Conservation (phyloP, 495 filamentous ascomycete species). For the Neurospora sp. region DNA sequence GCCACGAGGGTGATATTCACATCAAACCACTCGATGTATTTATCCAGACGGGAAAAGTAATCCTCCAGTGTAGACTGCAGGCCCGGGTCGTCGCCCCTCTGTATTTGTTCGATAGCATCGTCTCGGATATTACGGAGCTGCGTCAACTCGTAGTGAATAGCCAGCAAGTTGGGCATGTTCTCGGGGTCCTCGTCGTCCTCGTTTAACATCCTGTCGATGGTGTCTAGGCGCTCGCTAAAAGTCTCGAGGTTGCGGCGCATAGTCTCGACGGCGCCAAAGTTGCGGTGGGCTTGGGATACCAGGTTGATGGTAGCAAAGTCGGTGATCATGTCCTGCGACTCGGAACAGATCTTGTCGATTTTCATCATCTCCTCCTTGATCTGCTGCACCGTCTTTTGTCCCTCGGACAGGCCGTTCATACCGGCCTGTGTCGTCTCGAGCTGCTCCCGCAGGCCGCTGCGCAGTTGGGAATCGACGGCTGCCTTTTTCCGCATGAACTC, state of each 20-base stretch:
- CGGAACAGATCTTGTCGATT: conserved; percentile 94
- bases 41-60: conserved; percentile 80
- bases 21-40: conserved; percentile 86
- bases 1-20: conserved; percentile 84
- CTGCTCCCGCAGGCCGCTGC: conserved; percentile 77
- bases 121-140: conserved; percentile 86
- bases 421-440: conserved; percentile 85
- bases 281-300: conserved; percentile 84
- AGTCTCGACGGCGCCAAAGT: conserved; percentile 82
- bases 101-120: conserved; percentile 91
- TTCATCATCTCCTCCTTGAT: conserved; percentile 98
- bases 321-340: conserved; percentile 88
- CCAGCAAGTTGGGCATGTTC: conserved; percentile 84
- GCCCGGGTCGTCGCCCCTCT: conserved; percentile 59
- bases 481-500: conserved; percentile 94
- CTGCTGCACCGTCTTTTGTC: conserved; percentile 73
- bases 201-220: conserved; percentile 61
- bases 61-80: conserved; percentile 72
- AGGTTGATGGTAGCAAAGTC: conserved; percentile 96
- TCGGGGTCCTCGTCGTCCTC: conserved; percentile 77
- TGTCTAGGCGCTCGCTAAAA: conserved; percentile 65
- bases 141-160: conserved; percentile 83
- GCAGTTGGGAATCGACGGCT: conserved; percentile 80
- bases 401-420: conserved; percentile 76
- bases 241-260: conserved; percentile 85